Percentiles rank a stretch among this genome's conserved stretches.
These are phyloP conservation scores for Phaeosphaeriaceae sp. DNA, from an alignment of 2,329 filamentous ascomycete genomes.

Conservation along the genomic window DNA sequence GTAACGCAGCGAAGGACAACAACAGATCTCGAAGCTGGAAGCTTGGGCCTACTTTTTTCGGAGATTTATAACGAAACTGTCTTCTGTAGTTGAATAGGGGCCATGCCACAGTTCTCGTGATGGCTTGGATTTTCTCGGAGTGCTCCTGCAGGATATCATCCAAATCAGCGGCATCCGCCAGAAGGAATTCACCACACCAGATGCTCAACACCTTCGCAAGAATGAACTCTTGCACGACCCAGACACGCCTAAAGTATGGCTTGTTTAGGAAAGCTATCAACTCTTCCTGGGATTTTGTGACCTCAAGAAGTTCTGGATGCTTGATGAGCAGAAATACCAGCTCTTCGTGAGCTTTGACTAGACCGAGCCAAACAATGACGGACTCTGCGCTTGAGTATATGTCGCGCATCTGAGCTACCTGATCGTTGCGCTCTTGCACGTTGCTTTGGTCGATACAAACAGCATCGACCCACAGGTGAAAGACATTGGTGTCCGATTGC, in stretches of 20 bases:
- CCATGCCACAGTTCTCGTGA: slow-evolving; percentile 10
- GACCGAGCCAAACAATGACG: slow-evolving; percentile 4
- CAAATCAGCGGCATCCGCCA: slow-evolving; percentile 1
- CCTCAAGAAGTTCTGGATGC: background rate
- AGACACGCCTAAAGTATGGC: slow-evolving; percentile 7
- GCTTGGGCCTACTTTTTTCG: slow-evolving; percentile 8
- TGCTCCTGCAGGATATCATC: slow-evolving; percentile 16
- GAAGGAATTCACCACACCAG: background rate
- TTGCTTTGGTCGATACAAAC: slow-evolving; percentile 6
- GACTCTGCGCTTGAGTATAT: slow-evolving; percentile 1
- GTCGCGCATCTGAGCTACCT: slow-evolving; percentile 4
- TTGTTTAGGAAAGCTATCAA: slow-evolving; percentile 3
- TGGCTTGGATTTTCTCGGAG: background rate
- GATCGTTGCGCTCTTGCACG: slow-evolving; percentile 14
- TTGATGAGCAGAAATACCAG: slow-evolving; percentile 1
- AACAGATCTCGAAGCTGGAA: slow-evolving; percentile 21
- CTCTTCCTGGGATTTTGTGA: background rate
- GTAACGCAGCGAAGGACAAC: slow-evolving; percentile 13
- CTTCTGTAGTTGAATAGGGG: slow-evolving; percentile 18
- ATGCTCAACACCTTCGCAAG: slow-evolving; percentile 2
- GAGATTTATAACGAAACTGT: slow-evolving; percentile 16
- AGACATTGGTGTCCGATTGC: background rate
- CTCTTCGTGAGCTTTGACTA: background rate
- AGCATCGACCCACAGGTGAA: slow-evolving; percentile 18
- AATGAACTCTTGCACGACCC: slow-evolving; percentile 11